phyloP scores from a whole-genome alignment of 805 yeast species.

The Ogataea angusta region DNA sequence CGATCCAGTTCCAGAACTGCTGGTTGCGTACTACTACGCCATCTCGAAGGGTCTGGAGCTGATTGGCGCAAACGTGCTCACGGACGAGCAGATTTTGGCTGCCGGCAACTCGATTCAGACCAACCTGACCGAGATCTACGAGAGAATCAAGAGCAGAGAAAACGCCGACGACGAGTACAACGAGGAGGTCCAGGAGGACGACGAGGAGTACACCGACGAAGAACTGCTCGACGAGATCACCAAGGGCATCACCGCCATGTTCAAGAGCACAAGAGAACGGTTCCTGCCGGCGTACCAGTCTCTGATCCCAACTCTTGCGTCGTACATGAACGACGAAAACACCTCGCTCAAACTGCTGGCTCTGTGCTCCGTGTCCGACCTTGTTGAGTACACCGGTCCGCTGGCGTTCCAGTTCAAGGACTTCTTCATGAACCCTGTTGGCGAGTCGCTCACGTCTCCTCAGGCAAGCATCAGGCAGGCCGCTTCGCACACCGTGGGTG shows the following conservation, averaged over 20 bases:
- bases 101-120: conserved; percentile 59
- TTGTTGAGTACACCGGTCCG: conserved; percentile 76
- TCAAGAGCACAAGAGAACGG: conserved; percentile 55
- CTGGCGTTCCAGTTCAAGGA: conserved; percentile 62
- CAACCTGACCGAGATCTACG: conserved; percentile 64
- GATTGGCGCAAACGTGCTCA: conserved; percentile 63
- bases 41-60: conserved; percentile 62
- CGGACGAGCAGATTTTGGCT: conserved; percentile 49
- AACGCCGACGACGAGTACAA: conserved; percentile 79
- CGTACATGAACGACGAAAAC: conserved; percentile 62
- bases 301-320: conserved; percentile 59
- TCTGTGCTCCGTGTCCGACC: conserved; percentile 72
- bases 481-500: conserved; percentile 81
- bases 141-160: conserved; percentile 70
- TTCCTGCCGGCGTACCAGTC: conserved; percentile 65
- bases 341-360: conserved; percentile 73
- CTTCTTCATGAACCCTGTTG: conserved; percentile 58
- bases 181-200: conserved; percentile 82
- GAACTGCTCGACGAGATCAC: conserved; percentile 84
- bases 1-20: conserved; percentile 82
- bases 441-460: conserved; percentile 62
- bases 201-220: conserved; percentile 84
- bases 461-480: conserved; percentile 81
- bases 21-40: conserved; percentile 74
- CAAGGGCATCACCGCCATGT: conserved; percentile 65